Evolutionary conservation across 2,329 filamentous ascomycete species (phyloP).

Genomic region (Colletotrichum costaricense): DNA sequence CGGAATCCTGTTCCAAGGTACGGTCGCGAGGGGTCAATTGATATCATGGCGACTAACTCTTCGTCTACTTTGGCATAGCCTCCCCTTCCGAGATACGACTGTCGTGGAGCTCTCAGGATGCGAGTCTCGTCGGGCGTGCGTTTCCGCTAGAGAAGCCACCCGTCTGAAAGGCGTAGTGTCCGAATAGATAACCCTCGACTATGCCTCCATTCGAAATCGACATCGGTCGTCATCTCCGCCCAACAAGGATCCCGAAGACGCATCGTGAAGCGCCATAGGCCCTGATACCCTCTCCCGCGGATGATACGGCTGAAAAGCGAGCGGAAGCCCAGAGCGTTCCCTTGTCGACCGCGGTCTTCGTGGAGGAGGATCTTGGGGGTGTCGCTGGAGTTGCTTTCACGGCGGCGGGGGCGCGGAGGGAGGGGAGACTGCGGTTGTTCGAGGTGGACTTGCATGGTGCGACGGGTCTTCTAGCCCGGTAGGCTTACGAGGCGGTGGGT

Average conservation of each 20-base stretch:
- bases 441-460: constrained; percentile 1
- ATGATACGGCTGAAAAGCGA: neutral
- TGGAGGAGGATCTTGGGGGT: neutral
- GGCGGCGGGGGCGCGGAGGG: no score
- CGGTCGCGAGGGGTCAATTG: neutral
- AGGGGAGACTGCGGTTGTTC: neutral
- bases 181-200: neutral
- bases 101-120: neutral
- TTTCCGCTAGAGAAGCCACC: constrained; percentile 6
- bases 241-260: neutral
- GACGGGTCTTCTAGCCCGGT: constrained; percentile 4
- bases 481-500: neutral
- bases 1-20: neutral
- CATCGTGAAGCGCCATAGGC: constrained; percentile 3
- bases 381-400: neutral
- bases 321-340: neutral
- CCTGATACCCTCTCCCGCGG: neutral
- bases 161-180: neutral
- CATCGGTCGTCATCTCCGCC: neutral
- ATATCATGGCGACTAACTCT: constrained; percentile 5
- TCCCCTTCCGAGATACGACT: neutral
- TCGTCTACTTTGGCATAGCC: neutral
- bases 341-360: neutral
- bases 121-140: neutral
- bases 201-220: constrained; percentile 12